Evolutionary conservation across 2,329 filamentous ascomycete species (phyloP), one percentile per base, ranked within the genome.

Genomic region (Pseudophaeomoniella oleicola): DNA sequence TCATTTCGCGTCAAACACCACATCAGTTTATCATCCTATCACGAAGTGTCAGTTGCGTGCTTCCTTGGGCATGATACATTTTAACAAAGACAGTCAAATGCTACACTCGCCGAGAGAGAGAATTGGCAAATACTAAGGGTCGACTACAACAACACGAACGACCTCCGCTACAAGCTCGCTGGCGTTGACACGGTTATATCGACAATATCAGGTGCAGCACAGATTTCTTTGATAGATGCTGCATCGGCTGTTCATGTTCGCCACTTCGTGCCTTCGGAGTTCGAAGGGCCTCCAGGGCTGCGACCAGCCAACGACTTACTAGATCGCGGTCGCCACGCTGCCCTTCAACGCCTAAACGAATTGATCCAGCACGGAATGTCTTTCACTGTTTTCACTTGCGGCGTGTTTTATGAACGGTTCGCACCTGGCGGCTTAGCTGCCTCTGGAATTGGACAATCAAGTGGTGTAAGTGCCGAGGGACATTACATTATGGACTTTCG

Each of bases 151-250:
- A 62, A 74, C 42, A 54, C 66, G 19, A 60, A 67, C 1, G 67
- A 67, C 30, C 65, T 87, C 16, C 64, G 64, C 11, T 83, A 75
- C 51, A 69, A 72, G 5, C 67, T 87, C n/a, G 69, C 69, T 39
- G 81, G 81, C 6, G 69, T 83, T 30, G 78, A 86, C 53, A 69
- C 82, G 9, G 71, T 85, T 46, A 80, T 86, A 38, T 86, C 80
- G 1, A 86, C 80, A 1, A 72, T 86, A 34, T 71, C 70, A 2
- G 78, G 78, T 3, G 59, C 57, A 13, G 64, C 75, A 18, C 81
- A 86, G 51, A 64, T 84, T 32, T 72, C 73, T 42, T 68, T 86
- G 19, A 84, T 86, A 53, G 73, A 80, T 46, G 80, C 81, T 2
- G 78, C 81, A 1, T 71, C 75, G 12, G 61, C 66, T 35, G 72